Evolutionary conservation across 2,329 filamentous ascomycete genomes (phyloP).

Genomic region (Fusarium nygamai): DNA sequence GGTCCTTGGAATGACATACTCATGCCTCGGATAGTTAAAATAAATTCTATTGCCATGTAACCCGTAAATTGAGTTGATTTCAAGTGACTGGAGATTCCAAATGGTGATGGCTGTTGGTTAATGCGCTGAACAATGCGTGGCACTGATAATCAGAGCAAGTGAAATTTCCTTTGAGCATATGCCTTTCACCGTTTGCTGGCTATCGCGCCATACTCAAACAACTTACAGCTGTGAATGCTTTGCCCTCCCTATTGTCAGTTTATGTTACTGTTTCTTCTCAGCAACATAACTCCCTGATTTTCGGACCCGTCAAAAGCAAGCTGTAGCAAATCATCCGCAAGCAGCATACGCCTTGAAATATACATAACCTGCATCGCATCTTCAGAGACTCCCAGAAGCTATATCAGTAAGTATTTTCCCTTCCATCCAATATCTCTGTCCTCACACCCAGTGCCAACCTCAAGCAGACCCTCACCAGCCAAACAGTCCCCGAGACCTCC

Average conservation of each 20-base stretch:
- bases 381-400: fast-evolving
- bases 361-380: fast-evolving
- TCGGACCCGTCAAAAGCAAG: fast-evolving
- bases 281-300: fast-evolving
- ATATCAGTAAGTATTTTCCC: background rate
- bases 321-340: background rate
- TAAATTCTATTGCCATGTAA: background rate
- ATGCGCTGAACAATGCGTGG: background rate
- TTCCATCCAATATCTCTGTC: background rate
- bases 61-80: fast-evolving
- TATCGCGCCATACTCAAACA: fast-evolving
- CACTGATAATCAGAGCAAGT: background rate
- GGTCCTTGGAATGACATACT: background rate
- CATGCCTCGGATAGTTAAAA: background rate
- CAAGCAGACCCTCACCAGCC: background rate
- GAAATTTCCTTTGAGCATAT: too few species aligned
- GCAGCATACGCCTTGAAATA: background rate
- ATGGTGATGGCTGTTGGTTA: fast-evolving
- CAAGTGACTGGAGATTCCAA: background rate
- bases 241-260: too few species aligned
- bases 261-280: background rate
- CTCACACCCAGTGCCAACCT: background rate
- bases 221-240: background rate
- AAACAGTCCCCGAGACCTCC: too few species aligned
- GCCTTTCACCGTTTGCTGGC: background rate